phyloP scores from a whole-genome alignment of 2,329 filamentous ascomycete genomes.

The Passalora sequoiae region DNA sequence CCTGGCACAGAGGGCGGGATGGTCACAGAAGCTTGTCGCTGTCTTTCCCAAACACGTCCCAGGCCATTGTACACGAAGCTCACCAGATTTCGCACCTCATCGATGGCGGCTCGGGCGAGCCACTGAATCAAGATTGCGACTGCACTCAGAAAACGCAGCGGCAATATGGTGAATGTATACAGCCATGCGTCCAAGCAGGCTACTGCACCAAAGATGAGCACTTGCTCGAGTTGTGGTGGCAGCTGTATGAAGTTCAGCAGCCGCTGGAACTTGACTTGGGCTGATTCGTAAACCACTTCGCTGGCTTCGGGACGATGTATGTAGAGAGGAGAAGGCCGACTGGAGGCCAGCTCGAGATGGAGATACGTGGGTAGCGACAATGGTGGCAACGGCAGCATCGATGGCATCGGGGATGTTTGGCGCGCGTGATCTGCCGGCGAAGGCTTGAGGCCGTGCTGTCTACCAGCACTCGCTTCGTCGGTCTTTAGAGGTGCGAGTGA shows the following conservation, averaged over 20 bases:
- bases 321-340: conserved; percentile 57
- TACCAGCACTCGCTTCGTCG: conserved; percentile 30
- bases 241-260: conserved; percentile 82
- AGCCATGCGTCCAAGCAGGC: conserved; percentile 95
- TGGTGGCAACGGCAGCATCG: conserved; percentile 55
- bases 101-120: conserved; percentile 67
- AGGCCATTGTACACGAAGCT: conserved; percentile 75
- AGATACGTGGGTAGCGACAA: conserved; percentile 61
- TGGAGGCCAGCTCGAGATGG: conserved; percentile 59
- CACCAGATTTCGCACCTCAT: conserved; percentile 66
- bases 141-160: conserved; percentile 79
- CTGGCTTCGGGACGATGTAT: conserved; percentile 54
- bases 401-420: conserved; percentile 44
- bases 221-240: conserved; percentile 74
- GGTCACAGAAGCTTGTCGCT: conserved; percentile 11
- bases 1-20: conserved; percentile 8
- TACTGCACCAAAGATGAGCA: conserved; percentile 79
- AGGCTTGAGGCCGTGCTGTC: conserved; percentile 29
- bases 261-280: conserved; percentile 84
- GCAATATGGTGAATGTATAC: conserved; percentile 92
- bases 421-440: conserved; percentile 31
- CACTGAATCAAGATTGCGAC: conserved; percentile 69
- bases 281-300: conserved; percentile 82
- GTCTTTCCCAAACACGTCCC: conserved; percentile 67
- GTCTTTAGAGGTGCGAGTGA: conserved; percentile 18